These are phyloP conservation scores for Dianthus caryophyllus DNA, from an alignment of 148 eudicot genomes.

Conservation along the genomic window DNA sequence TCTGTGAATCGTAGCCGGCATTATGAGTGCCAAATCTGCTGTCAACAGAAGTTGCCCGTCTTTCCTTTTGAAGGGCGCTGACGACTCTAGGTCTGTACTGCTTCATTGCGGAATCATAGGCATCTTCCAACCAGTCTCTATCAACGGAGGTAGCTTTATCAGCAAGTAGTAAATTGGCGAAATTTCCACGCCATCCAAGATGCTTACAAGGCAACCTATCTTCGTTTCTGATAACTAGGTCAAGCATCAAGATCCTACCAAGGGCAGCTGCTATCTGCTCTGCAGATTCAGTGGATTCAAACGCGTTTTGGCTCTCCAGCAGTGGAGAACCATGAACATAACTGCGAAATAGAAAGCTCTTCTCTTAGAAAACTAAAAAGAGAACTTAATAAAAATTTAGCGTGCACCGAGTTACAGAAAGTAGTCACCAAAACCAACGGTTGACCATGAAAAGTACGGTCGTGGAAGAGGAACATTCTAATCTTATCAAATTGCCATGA, in stretches of 20 bases:
- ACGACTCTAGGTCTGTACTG: conserved; percentile 64
- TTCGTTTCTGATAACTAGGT: conserved; percentile 94
- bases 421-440: neutral
- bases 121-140: conserved; percentile 63
- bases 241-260: conserved; percentile 88
- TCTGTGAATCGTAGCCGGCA: conserved; percentile 40
- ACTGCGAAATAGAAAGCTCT: conserved; percentile 42
- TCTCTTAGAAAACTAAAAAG: conserved; percentile 8
- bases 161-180: conserved; percentile 75
- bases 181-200: conserved; percentile 96
- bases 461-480: neutral
- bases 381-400: conserved; percentile 11
- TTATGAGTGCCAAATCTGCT: conserved; percentile 51
- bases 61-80: conserved; percentile 62
- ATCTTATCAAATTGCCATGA: neutral
- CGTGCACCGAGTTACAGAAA: neutral
- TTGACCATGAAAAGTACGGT: neutral
- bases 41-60: conserved; percentile 69
- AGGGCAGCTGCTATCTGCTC: conserved; percentile 75
- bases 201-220: conserved; percentile 94
- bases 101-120: conserved; percentile 69
- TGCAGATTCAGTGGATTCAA: conserved; percentile 64
- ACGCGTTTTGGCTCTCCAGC: conserved; percentile 71
- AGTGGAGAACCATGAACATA: conserved; percentile 92
- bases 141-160: conserved; percentile 54